Evolutionary conservation across 106 monocot species (phyloP).

Genomic region (Acanthochlamys bracteata): DNA sequence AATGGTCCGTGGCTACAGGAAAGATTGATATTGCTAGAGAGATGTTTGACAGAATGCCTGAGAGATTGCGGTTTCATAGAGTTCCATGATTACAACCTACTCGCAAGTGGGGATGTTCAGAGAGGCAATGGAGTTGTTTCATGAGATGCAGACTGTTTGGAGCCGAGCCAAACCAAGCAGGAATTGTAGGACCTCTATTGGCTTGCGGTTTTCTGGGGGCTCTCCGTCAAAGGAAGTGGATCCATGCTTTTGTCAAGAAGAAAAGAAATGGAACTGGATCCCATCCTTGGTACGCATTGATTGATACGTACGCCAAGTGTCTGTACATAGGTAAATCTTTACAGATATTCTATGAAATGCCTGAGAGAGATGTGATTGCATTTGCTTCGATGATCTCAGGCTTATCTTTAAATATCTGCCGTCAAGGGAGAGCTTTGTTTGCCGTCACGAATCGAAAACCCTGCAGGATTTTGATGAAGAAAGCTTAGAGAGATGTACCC

Average conservation of each 20-base stretch:
- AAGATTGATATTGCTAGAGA: conserved; percentile 20
- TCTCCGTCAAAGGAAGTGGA: conserved; percentile 47
- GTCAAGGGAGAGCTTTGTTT: too few species aligned
- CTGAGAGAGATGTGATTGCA: conserved; percentile 64
- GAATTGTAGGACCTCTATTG: conserved; percentile 30
- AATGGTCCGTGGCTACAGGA: conserved; percentile 41
- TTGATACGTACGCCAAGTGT: conserved; percentile 68
- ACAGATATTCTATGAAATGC: conserved; percentile 48
- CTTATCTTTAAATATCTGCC: conserved; percentile 4
- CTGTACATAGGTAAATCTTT: conserved; percentile 31
- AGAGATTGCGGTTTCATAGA: conserved; percentile 45
- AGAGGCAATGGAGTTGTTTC: conserved; percentile 38
- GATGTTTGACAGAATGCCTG: conserved; percentile 42
- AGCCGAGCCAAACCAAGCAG: conserved; percentile 37
- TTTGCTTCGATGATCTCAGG: conserved; percentile 81
- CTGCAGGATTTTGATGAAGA: too few species aligned
- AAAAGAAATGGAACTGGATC: conserved; percentile 28
- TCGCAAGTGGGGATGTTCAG: conserved; percentile 25
- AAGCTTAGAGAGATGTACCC: too few species aligned
- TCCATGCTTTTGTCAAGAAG: conserved; percentile 29
- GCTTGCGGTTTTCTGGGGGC: conserved; percentile 50
- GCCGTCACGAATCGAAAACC: too few species aligned
- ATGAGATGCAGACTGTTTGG: conserved; percentile 37
- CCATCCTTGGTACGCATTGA: conserved; percentile 42
- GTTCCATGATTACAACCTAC: conserved; percentile 45